phyloP scores from a whole-genome alignment of 257 asterid species.

The Jacaranda copaia region DNA sequence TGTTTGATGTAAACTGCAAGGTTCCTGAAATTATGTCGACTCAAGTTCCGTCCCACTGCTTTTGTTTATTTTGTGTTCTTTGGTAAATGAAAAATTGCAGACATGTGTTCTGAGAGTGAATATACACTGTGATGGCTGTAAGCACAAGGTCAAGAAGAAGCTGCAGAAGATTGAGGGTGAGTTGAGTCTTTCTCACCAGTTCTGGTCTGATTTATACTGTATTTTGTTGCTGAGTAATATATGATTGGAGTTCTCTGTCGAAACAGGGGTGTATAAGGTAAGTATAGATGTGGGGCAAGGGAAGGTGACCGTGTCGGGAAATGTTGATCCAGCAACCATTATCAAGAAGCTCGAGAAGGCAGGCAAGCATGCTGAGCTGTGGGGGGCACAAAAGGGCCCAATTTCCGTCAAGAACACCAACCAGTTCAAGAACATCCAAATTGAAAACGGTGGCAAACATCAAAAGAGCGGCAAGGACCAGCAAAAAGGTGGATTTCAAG shows the following conservation, averaged over 20 bases:
- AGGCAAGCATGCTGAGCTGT: constrained; percentile 78
- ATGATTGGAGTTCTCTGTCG: not conserved
- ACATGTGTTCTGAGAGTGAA: constrained; percentile 65
- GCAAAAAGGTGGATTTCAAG: constrained; percentile 37
- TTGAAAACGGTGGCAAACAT: constrained; percentile 48
- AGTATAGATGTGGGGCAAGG: constrained; percentile 55
- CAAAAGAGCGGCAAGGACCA: constrained; percentile 55
- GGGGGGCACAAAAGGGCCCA: constrained; percentile 59
- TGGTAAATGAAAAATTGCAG: constrained; percentile 39
- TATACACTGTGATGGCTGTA: constrained; percentile 79
- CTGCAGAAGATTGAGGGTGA: constrained; percentile 69
- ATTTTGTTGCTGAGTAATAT: not conserved
- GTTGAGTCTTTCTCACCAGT: not conserved
- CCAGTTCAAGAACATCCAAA: constrained; percentile 58
- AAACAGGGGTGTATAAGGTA: constrained; percentile 49
- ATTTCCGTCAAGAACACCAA: constrained; percentile 36
- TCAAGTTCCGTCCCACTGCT: not conserved
- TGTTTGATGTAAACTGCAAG: not conserved
- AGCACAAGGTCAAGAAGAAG: constrained; percentile 63
- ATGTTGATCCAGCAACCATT: constrained; percentile 63
- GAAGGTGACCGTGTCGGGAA: constrained; percentile 72
- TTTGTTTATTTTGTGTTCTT: not conserved
- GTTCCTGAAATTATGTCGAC: not conserved
- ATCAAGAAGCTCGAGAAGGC: constrained; percentile 69
- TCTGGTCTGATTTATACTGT: not conserved